These are phyloP conservation scores for Cucurbitaria berberidis DNA, from an alignment of 2,329 filamentous ascomycete genomes.

Conservation along the genomic window DNA sequence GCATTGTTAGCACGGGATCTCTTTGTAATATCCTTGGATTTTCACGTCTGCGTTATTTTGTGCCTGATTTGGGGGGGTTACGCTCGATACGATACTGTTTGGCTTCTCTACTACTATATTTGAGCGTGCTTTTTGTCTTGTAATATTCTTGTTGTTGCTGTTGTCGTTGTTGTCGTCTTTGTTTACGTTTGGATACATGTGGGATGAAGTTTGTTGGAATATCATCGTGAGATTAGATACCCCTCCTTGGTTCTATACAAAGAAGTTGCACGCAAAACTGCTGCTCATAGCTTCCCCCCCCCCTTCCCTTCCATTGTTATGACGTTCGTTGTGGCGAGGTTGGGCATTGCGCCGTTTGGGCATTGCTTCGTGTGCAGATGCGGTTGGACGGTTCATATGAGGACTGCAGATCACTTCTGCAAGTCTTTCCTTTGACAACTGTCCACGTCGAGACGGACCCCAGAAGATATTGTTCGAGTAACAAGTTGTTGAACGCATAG, in stretches of 20 bases:
- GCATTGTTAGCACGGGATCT: constrained; percentile 1
- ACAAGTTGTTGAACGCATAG: neutral
- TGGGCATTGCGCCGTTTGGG: neutral
- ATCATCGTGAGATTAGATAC: constrained; percentile 14
- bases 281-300: neutral
- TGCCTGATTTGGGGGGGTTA: neutral
- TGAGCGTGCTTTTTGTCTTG: neutral
- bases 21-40: constrained; percentile 9
- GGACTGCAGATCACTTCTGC: neutral
- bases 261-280: neutral
- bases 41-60: neutral
- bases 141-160: neutral
- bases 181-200: no score
- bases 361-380: constrained; percentile 1
- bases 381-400: constrained; percentile 2
- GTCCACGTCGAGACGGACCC: neutral
- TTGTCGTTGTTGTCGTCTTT: neutral
- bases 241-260: constrained; percentile 7
- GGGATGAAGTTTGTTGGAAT: neutral
- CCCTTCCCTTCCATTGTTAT: neutral
- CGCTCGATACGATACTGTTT: neutral
- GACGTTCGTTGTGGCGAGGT: neutral
- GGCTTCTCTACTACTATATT: neutral
- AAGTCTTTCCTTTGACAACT: neutral
- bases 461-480: neutral